A percentile compares a stretch with the other conserved stretches of the same genome.
phyloP scores from a whole-genome alignment of 2,329 filamentous ascomycete species.

The Sclerotinia nivalis region DNA sequence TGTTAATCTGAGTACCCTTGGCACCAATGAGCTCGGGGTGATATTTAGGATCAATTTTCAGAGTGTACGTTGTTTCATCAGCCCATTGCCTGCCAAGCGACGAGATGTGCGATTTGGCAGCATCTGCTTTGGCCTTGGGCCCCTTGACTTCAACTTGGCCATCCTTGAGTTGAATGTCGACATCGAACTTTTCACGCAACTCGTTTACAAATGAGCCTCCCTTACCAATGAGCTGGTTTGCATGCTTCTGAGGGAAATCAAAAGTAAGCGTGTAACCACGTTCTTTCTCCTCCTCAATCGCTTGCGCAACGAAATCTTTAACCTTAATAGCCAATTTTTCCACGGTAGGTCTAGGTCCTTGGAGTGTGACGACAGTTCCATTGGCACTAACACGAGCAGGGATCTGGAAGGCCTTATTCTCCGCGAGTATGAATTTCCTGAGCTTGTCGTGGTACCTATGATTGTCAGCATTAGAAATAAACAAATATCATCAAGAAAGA shows the following conservation, averaged over 20 bases:
- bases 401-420: constrained; percentile 62
- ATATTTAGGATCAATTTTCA: constrained; percentile 92
- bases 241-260: constrained; percentile 92
- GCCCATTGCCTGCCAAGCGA: constrained; percentile 79
- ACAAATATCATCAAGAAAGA: constrained; percentile 12
- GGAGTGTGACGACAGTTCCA: constrained; percentile 67
- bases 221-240: constrained; percentile 78
- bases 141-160: constrained; percentile 96
- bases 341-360: constrained; percentile 73
- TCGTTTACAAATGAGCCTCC: constrained; percentile 66
- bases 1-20: constrained; percentile 84
- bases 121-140: constrained; percentile 89
- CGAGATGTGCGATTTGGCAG: constrained; percentile 78
- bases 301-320: constrained; percentile 76
- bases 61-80: constrained; percentile 81
- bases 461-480: constrained; percentile 35
- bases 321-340: constrained; percentile 73
- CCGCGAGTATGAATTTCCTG: constrained; percentile 63
- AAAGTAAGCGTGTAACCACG: constrained; percentile 84
- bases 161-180: constrained; percentile 84
- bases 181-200: constrained; percentile 65
- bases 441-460: constrained; percentile 63
- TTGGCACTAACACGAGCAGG: constrained; percentile 60
- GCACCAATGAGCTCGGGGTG: constrained; percentile 92
- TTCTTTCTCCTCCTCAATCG: constrained; percentile 91